phyloP scores from a whole-genome alignment of 331 rosid genomes.

The Malus hybrid region DNA sequence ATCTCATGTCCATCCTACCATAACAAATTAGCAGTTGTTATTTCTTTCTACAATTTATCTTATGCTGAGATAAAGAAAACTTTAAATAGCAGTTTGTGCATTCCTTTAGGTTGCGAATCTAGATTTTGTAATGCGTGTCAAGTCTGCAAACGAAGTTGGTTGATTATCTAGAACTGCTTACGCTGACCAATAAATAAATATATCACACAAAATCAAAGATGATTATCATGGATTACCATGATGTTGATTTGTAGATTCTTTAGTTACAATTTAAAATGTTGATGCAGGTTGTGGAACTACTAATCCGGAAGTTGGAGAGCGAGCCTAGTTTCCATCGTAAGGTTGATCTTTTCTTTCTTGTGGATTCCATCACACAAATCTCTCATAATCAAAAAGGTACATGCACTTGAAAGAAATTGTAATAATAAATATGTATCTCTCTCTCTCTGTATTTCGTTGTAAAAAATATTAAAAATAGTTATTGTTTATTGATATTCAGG shows the following conservation, averaged over 20 bases:
- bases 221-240: neutral
- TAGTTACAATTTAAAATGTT: neutral
- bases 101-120: neutral
- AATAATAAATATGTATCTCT: neutral
- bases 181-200: neutral
- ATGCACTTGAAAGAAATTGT: neutral
- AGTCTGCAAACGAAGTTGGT: neutral
- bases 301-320: slow-evolving; percentile 80
- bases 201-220: neutral
- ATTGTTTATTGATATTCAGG: slow-evolving; percentile 35
- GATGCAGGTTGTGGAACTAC: slow-evolving; percentile 93
- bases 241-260: neutral
- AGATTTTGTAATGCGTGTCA: neutral
- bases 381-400: slow-evolving; percentile 89
- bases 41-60: neutral
- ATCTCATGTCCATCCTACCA: neutral
- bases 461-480: neutral
- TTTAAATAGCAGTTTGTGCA: neutral
- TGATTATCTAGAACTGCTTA: neutral
- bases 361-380: slow-evolving; percentile 96
- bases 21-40: neutral
- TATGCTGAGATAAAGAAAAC: neutral
- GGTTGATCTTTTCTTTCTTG: slow-evolving; percentile 93
- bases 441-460: neutral
- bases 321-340: slow-evolving; percentile 91